phyloP scores from a whole-genome alignment of 192 early-diverging fungal species.

The Hyaloraphidium curvatum region DNA sequence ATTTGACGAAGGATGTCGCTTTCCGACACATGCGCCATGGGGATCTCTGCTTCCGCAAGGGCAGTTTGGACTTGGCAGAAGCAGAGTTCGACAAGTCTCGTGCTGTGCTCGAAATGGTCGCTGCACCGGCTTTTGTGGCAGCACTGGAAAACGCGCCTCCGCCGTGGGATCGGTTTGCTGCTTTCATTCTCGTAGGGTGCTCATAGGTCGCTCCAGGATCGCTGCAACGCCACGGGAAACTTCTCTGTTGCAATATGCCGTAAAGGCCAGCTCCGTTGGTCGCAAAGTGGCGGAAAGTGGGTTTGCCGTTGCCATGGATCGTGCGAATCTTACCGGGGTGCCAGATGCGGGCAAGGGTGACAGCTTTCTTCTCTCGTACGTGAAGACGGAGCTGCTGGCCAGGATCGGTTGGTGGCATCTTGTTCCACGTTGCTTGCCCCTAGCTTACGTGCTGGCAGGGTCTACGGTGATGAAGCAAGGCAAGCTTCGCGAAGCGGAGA shows the following conservation, averaged over 20 bases:
- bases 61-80: too few relatives aligned
- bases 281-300: not conserved
- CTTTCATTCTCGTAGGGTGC: not conserved
- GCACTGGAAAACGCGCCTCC: too few relatives aligned
- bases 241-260: not conserved
- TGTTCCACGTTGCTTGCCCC: not conserved
- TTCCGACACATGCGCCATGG: conserved; percentile 19
- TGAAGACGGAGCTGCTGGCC: conserved; percentile 20
- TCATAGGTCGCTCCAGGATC: conserved; percentile 8
- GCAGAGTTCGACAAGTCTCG: too few relatives aligned
- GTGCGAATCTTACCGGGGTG: not conserved
- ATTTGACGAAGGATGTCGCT: conserved; percentile 10
- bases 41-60: conserved; percentile 12
- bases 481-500: conserved; percentile 16
- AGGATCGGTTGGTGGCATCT: conserved; percentile 13
- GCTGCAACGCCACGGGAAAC: conserved; percentile 29
- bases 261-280: not conserved
- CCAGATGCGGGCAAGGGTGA: conserved; percentile 9
- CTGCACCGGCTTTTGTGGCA: too few relatives aligned
- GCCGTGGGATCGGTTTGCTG: not conserved
- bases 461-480: conserved; percentile 13
- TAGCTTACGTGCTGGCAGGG: conserved; percentile 2
- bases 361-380: conserved; percentile 19
- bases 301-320: not conserved
- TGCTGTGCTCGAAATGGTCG: too few relatives aligned